Evolutionary conservation across 306 rosid genomes (phyloP), one percentile per base, ranked within the genome.

Genomic region (Delonix regia): DNA sequence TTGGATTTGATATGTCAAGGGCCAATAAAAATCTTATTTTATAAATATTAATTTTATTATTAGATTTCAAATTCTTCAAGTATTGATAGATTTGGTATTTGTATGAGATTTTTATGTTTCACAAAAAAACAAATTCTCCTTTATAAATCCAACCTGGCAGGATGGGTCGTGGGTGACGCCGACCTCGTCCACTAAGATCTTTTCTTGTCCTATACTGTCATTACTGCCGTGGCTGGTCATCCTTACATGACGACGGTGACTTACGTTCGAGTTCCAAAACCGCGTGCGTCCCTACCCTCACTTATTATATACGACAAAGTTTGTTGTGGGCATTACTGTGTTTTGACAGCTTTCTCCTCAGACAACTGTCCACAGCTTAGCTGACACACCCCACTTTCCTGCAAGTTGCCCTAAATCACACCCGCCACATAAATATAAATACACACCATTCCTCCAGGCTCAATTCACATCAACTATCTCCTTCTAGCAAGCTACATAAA

Each of bases 301-400:
- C 21, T 66, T 38, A 39, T 39, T 66, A 7, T 5, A 66, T 66
- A 41, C 71, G 51, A 66, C 71, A 22, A 66, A n/a, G 7, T 64
- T 39, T 12, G 2, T 3, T 41, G 34, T 66, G n/a, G 52, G 52
- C 71, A 7, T 41, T 16, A 7, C 34, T 66, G 71, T 34, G 71
- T 41, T 39, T 66, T 39, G 15, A 19, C 52, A 22, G 24, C 18
- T 21, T 66, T 39, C 51, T 39, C 19, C 19, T 7, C 33, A 4
- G 2, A 66, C 71, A 66, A 66, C 71, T 66, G 71, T 66, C 71
- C 71, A 39, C 71, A 66, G 34, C 71, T 39, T 38, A 65, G 71
- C 71, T 38, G 28, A 65, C 51, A 65, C 21, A 15, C 0, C 4
- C 21, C 11, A n/a, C n/a, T n/a, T n/a, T n/a, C 33, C 33, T 57